Evolutionary conservation across 2,329 filamentous ascomycete species (phyloP).

Genomic region (Xylariaceae sp.): DNA sequence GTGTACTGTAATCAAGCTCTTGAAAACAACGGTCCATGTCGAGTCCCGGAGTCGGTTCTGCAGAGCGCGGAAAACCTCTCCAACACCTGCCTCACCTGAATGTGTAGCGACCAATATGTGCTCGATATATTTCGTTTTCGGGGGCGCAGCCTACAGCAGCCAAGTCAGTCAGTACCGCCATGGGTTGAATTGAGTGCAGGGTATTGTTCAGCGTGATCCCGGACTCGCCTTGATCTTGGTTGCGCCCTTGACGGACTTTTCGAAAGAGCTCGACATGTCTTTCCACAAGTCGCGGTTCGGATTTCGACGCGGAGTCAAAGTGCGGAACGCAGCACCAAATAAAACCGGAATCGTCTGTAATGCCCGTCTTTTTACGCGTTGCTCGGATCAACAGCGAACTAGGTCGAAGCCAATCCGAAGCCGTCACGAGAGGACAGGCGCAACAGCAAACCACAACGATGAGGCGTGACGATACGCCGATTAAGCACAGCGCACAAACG

Average conservation of each 20-base stretch:
- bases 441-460: slow-evolving; percentile 3
- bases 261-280: slow-evolving; percentile 78
- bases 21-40: slow-evolving; percentile 99
- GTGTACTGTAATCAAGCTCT: slow-evolving; percentile 90
- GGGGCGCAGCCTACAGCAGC: slow-evolving; percentile 69
- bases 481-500: slow-evolving; percentile 3
- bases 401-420: slow-evolving; percentile 8
- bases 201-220: background rate
- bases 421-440: slow-evolving; percentile 13
- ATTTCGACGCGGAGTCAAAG: background rate
- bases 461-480: slow-evolving; percentile 6
- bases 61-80: slow-evolving; percentile 88
- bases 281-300: background rate
- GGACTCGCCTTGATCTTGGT: slow-evolving; percentile 85
- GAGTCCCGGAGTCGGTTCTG: slow-evolving; percentile 87
- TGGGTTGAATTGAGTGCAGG: background rate
- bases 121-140: slow-evolving; percentile 99
- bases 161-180: slow-evolving; percentile 17
- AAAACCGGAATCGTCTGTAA: slow-evolving; percentile 5
- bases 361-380: slow-evolving; percentile 1
- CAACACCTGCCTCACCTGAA: slow-evolving; percentile 88
- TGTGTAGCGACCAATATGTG: slow-evolving; percentile 94
- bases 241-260: slow-evolving; percentile 98
- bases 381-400: slow-evolving; percentile 3
- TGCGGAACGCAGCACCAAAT: background rate